These are phyloP conservation scores for Cordia subcordata DNA, from an alignment of 257 asterid genomes.

Conservation along the genomic window DNA sequence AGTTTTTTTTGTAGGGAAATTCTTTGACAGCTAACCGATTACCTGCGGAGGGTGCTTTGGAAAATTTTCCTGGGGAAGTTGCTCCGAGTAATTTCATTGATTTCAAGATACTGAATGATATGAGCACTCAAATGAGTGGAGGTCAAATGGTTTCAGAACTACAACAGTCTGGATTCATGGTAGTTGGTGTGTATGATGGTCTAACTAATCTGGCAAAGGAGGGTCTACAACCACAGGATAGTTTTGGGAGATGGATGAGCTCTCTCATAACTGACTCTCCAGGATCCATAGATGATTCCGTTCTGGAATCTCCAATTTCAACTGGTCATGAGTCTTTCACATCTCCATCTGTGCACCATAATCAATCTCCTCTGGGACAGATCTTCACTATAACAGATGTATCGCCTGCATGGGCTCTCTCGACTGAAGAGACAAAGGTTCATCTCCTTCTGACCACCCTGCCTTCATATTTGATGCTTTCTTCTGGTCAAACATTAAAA, in stretches of 20 bases:
- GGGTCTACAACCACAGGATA: slow-evolving; percentile 44
- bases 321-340: slow-evolving; percentile 31
- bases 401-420: slow-evolving; percentile 68
- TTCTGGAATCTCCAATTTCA: slow-evolving; percentile 35
- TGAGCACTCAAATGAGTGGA: slow-evolving; percentile 30
- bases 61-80: slow-evolving; percentile 35
- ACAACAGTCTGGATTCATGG: slow-evolving; percentile 25
- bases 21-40: slow-evolving; percentile 23
- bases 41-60: slow-evolving; percentile 24
- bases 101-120: slow-evolving; percentile 22
- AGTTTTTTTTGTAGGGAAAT: slow-evolving; percentile 31
- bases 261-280: slow-evolving; percentile 46
- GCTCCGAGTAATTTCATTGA: slow-evolving; percentile 23
- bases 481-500: neutral
- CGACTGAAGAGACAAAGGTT: slow-evolving; percentile 79
- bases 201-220: slow-evolving; percentile 24
- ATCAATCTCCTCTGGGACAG: slow-evolving; percentile 29
- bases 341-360: slow-evolving; percentile 22
- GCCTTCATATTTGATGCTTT: neutral
- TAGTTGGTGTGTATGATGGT: slow-evolving; percentile 31
- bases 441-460: slow-evolving; percentile 10
- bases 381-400: slow-evolving; percentile 54
- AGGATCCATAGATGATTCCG: slow-evolving; percentile 36
- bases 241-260: slow-evolving; percentile 51
- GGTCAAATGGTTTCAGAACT: slow-evolving; percentile 26